Percentiles rank a stretch among this genome's conserved stretches.
These are phyloP conservation scores for Cercophora newfieldiana DNA, from an alignment of 495 filamentous ascomycete species.

Conservation along the genomic window DNA sequence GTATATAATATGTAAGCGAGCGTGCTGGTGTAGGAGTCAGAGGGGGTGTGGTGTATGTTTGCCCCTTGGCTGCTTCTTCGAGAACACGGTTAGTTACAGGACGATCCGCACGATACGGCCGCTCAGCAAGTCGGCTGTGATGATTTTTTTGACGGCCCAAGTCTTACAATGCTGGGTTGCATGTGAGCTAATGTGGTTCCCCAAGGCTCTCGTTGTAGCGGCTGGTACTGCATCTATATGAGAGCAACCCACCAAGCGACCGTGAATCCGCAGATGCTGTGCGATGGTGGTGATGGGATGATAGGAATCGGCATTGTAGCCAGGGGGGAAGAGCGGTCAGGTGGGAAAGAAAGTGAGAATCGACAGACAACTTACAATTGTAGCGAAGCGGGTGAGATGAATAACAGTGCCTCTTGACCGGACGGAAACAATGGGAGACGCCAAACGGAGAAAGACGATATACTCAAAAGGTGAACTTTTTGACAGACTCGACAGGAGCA, in stretches of 20 bases:
- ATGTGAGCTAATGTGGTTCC: background rate
- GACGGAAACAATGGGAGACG: background rate
- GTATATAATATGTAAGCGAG: background rate
- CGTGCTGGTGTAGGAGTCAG: background rate
- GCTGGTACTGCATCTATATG: background rate
- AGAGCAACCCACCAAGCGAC: background rate
- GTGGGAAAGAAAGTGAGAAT: background rate
- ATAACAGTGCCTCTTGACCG: background rate
- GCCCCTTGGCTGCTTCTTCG: background rate
- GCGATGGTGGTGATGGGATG: background rate
- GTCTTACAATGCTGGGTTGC: background rate
- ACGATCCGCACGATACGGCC: background rate
- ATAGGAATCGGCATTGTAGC: background rate
- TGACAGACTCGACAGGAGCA: background rate
- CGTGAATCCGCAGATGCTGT: background rate
- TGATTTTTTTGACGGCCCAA: background rate
- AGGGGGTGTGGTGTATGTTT: background rate
- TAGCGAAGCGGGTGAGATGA: background rate
- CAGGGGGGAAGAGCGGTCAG: background rate
- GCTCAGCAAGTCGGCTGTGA: background rate
- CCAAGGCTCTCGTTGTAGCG: background rate
- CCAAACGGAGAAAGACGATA: background rate
- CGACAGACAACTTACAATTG: background rate
- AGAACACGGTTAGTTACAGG: background rate
- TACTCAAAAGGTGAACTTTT: background rate